phyloP scores from a whole-genome alignment of 805 yeast species.

The Ogataea paradorogensis region DNA sequence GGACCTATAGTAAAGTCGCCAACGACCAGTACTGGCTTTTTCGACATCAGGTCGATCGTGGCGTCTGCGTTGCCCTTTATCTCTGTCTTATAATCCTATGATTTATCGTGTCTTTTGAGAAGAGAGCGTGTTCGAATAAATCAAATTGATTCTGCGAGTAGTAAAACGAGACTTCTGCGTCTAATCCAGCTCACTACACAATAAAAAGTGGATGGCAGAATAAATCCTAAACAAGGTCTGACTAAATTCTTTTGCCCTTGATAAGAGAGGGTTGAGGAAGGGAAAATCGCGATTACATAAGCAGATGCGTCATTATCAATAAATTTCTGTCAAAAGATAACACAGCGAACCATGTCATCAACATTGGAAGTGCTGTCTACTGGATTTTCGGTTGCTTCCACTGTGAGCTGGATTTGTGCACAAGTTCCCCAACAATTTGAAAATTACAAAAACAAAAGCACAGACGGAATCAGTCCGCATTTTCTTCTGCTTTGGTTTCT shows the following conservation, averaged over 20 bases:
- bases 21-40: conserved; percentile 25
- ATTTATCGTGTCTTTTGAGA: conserved; percentile 1
- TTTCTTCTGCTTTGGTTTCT: conserved; percentile 33
- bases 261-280: conserved; percentile 7
- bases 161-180: conserved; percentile 1
- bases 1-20: conserved; percentile 62
- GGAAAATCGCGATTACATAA: background rate
- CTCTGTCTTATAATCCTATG: background rate
- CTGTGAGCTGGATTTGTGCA: conserved; percentile 36
- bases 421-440: conserved; percentile 36
- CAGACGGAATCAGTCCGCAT: conserved; percentile 31
- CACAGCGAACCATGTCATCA: background rate
- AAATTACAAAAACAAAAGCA: conserved; percentile 31
- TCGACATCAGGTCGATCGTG: conserved; percentile 10
- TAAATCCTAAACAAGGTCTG: conserved; percentile 10
- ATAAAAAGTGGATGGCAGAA: conserved; percentile 1
- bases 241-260: conserved; percentile 14
- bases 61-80: background rate
- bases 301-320: background rate
- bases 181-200: conserved; percentile 3
- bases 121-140: background rate
- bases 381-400: conserved; percentile 28
- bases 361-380: conserved; percentile 17
- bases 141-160: background rate
- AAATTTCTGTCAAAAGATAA: background rate